phyloP scores from a whole-genome alignment of 2,329 filamentous ascomycete genomes.

The Phyllosticta citribraziliensis region DNA sequence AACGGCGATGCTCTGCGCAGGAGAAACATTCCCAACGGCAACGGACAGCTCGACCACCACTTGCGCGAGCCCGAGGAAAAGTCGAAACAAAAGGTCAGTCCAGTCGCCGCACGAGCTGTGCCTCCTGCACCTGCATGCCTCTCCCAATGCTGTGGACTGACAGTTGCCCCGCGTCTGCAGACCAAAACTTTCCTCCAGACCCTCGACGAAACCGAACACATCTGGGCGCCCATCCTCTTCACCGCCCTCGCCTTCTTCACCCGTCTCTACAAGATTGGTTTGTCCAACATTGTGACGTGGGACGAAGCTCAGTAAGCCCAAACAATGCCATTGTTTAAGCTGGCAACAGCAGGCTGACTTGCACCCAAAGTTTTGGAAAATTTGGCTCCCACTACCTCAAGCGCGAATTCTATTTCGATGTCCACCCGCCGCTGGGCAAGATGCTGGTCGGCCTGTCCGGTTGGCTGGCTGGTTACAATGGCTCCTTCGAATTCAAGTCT shows the following conservation, averaged over 20 bases:
- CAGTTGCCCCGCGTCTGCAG: slow-evolving; percentile 14
- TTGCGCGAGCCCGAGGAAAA: slow-evolving; percentile 32
- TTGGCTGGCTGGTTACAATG: slow-evolving; percentile 95
- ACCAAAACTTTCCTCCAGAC: slow-evolving; percentile 49
- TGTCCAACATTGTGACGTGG: slow-evolving; percentile 65
- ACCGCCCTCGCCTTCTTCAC: slow-evolving; percentile 56
- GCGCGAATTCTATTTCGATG: slow-evolving; percentile 98
- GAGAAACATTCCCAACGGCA: slow-evolving; percentile 31
- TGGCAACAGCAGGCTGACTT: slow-evolving; percentile 6
- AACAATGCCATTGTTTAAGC: not conserved
- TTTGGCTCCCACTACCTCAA: slow-evolving; percentile 99
- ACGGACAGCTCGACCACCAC: slow-evolving; percentile 19
- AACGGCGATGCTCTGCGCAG: slow-evolving; percentile 36
- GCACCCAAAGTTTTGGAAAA: slow-evolving; percentile 67
- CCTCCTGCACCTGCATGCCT: slow-evolving; percentile 3
- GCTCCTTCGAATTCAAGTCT: slow-evolving; percentile 98
- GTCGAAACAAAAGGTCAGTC: slow-evolving; percentile 37
- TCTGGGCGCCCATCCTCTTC: slow-evolving; percentile 55
- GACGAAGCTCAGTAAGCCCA: slow-evolving; percentile 61
- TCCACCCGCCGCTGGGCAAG: slow-evolving; percentile 92
- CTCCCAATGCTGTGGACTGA: not conserved
- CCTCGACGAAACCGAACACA: slow-evolving; percentile 53
- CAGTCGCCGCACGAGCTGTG: not conserved
- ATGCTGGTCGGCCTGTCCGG: slow-evolving; percentile 96
- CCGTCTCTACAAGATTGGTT: slow-evolving; percentile 57